Evolutionary conservation across 169 alveolate species (phyloP), one percentile per base, ranked within the genome.

Genomic region (Babesia gibsoni): DNA sequence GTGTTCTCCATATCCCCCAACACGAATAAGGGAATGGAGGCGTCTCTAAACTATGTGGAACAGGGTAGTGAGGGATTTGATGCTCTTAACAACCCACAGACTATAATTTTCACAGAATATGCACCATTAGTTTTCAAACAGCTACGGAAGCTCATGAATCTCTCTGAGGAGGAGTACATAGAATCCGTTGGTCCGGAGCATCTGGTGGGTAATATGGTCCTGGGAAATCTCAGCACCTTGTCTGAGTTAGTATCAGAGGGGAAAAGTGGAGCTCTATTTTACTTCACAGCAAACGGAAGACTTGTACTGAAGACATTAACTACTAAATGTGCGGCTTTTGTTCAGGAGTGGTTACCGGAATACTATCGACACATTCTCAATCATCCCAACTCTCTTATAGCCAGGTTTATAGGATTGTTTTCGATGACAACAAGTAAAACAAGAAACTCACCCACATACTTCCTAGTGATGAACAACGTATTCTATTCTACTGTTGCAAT

Each of bases 101-200:
- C 30, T 42, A 46, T 61, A 6, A 36, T 61, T 8, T 96, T 95
- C 84, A 91, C 89, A 50, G 98, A 96, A 75, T 94, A 91, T 83
- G 96, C 98, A 14, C 99, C 99, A 16, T 87, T 92, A 83, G 98
- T 96, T 18, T 96, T 96, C 82, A 94, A 95, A 70, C 88, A 91
- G n/a, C 89, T 97, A 10, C 87, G 99, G 30, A 93, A 73, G 23
- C 54, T 86, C 67, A 94, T 91, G 61, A 95, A 96, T 6, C 89
- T 97, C 49, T 81, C 91, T 53, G 91, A 92, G 23, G 98, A 93
- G 46, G 93, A 88, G 58, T 97, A 97, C 74, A 70, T 95, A 46
- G 89, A 95, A 77, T 94, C 98, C 20, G 95, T 96, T 25, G 98
- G 99, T 0, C 99, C 98, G 5, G 99, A 97, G 80, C 98, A 95